phyloP scores from a whole-genome alignment of 108 stramenopile genomes.

The Epithemia pelagica region DNA sequence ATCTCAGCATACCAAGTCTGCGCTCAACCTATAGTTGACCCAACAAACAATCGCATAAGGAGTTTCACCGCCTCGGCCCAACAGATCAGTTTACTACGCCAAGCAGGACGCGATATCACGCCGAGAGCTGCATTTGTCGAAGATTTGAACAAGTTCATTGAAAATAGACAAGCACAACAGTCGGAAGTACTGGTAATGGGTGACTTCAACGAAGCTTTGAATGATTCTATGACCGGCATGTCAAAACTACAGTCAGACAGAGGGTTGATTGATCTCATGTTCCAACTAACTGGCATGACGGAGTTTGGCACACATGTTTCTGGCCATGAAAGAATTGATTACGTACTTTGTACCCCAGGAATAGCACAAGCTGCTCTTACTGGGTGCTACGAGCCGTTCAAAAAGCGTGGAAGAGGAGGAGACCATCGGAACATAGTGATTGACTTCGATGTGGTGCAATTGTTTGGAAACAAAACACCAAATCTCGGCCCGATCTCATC shows the following conservation, averaged over 20 bases:
- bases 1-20: slow-evolving; percentile 1
- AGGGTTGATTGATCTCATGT: neutral
- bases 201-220: neutral
- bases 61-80: neutral
- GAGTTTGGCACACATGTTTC: neutral
- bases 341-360: neutral
- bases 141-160: neutral
- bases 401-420: neutral
- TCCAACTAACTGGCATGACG: neutral
- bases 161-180: neutral
- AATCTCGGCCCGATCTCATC: neutral
- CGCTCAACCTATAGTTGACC: neutral
- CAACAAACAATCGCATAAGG: neutral
- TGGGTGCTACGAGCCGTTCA: neutral
- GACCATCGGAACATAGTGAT: neutral
- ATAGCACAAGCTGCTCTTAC: neutral
- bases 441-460: neutral
- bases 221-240: neutral
- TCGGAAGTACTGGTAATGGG: neutral
- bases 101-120: neutral
- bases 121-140: neutral
- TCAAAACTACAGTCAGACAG: neutral
- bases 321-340: neutral
- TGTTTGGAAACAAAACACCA: neutral
- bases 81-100: neutral